phyloP scores from a whole-genome alignment of 1,284 basidiomycete species.

The Ganoderma meredithae region DNA sequence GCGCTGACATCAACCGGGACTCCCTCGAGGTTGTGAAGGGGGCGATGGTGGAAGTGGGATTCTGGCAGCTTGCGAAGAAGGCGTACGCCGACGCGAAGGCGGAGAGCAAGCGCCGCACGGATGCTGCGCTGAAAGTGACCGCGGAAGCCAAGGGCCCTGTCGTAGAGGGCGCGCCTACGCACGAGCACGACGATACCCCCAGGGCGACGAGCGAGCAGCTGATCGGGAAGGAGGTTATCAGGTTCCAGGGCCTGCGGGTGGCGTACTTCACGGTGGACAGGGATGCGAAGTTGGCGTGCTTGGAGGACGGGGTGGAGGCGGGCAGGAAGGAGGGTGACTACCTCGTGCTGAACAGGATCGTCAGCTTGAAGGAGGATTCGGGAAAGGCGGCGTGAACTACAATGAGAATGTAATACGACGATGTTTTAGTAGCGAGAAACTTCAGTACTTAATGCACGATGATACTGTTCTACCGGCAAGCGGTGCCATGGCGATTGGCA shows the following conservation, averaged over 20 bases:
- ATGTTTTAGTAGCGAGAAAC: not conserved
- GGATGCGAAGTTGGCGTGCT: slow-evolving; percentile 73
- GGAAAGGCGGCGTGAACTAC: slow-evolving; percentile 65
- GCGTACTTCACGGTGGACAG: slow-evolving; percentile 96
- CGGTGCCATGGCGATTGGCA: too few relatives aligned
- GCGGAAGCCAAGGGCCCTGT: slow-evolving; percentile 40
- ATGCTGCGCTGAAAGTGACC: slow-evolving; percentile 62
- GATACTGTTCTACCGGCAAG: too few relatives aligned
- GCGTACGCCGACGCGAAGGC: slow-evolving; percentile 70
- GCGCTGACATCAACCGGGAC: slow-evolving; percentile 80
- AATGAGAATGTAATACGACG: not conserved
- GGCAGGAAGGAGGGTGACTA: slow-evolving; percentile 72
- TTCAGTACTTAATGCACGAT: not conserved
- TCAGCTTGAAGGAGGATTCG: slow-evolving; percentile 94
- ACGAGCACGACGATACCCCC: slow-evolving; percentile 61
- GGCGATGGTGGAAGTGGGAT: slow-evolving; percentile 90
- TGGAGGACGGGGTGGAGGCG: slow-evolving; percentile 61
- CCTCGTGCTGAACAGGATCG: slow-evolving; percentile 92
- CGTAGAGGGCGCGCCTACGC: slow-evolving; percentile 38
- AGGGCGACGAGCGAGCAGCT: slow-evolving; percentile 82
- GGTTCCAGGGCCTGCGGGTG: slow-evolving; percentile 96
- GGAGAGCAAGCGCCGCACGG: slow-evolving; percentile 74
- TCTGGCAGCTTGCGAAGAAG: slow-evolving; percentile 85
- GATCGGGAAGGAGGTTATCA: slow-evolving; percentile 91
- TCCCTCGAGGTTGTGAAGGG: slow-evolving; percentile 82